phyloP scores from a whole-genome alignment of 345 rosid species.

The Gossypium australe region DNA sequence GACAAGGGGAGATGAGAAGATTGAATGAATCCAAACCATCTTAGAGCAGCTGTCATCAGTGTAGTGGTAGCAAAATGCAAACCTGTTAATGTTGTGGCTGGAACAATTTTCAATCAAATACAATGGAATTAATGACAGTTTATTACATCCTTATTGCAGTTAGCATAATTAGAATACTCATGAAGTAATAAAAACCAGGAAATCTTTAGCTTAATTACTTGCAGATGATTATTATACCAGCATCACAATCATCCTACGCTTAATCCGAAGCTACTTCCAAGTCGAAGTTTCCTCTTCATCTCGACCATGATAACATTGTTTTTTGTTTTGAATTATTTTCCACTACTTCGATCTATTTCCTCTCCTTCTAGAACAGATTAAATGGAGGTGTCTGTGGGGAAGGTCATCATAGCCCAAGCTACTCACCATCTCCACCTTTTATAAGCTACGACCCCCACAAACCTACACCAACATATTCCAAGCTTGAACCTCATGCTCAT shows the following conservation, averaged over 20 bases:
- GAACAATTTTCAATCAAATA: slow-evolving; percentile 15
- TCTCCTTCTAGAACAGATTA: neutral
- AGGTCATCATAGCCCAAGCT: neutral
- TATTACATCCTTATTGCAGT: neutral
- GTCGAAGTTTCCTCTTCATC: neutral
- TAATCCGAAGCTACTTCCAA: neutral
- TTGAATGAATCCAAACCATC: slow-evolving; percentile 91
- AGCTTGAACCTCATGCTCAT: neutral
- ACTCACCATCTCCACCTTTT: neutral
- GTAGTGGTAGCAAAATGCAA: slow-evolving; percentile 89
- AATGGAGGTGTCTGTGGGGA: neutral
- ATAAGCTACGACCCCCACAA: neutral
- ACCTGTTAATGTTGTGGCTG: slow-evolving; percentile 97
- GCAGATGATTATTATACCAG: neutral
- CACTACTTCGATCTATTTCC: neutral
- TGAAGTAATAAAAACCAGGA: neutral
- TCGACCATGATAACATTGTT: neutral
- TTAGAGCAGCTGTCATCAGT: slow-evolving; percentile 60
- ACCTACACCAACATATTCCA: neutral
- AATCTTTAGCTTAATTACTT: neutral
- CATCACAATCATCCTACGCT: neutral
- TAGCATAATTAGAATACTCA: neutral
- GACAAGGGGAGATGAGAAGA: slow-evolving; percentile 77
- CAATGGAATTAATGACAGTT: neutral
- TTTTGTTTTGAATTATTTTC: neutral